Base-by-base conservation (phyloP, 257 asterid genomes). In the Gentiana dahurica region DNA sequence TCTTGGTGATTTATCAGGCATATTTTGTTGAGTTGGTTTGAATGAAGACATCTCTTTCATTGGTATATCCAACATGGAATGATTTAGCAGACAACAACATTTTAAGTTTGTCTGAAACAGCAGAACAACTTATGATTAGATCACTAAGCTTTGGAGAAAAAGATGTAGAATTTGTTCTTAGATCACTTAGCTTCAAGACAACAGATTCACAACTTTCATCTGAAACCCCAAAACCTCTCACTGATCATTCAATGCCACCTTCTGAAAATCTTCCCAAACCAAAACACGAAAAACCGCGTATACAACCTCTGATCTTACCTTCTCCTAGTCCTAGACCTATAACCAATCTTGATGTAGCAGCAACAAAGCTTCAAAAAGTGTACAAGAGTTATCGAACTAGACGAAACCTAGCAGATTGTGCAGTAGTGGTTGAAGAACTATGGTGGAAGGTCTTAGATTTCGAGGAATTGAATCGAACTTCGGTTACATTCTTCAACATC, bases 351-450 rank as follows among this genome's bases (percentile, higher is more conserved):
- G 79, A 87, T 12, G 84, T 80, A 56, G 98, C 98, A 54, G 98
- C 98, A 7, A 62, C 82, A 47, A 87, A 81, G 79, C 61, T 91
- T 72, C 96, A 91, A 75, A 91, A 87, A 76, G 94, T 82, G 51
- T 87, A 91, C 74, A 91, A 91, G 44, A 91, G 98, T 64, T 87
- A 84, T 47, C 76, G 96, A 61, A 87, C 96, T 6, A 73, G 98
- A 62, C 66, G 98, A 67, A 84, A 91, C 84, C 70, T 91, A 36
- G 96, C 96, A 0, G 98, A 91, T 68, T 87, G 96, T 67, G 98
- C 98, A 0, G 98, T 91, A 56, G 77, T 91, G 10, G 68, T 87
- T 5, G 98, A 91, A 78, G 79, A 77, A 54, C 83, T 73, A 61
- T 77, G 79, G 83, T 82, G 95, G 95, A 82, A 80, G 61, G 74